Conservation (phyloP, 331 rosid genomes). For the Prunus yedoensis region DNA sequence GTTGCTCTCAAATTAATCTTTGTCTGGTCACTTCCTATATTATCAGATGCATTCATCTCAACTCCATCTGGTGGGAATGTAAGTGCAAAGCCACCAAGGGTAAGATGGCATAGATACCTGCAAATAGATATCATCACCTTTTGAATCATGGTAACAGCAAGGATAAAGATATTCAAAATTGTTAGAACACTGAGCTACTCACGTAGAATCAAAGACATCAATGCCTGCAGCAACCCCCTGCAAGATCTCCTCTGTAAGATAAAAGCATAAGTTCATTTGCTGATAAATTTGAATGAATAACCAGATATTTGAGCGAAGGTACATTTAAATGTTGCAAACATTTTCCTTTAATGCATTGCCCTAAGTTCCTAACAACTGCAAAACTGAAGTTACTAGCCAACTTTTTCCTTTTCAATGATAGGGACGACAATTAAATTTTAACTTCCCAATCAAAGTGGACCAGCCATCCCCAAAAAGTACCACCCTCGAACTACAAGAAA, state of each 20-base stretch:
- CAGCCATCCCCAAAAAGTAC: neutral
- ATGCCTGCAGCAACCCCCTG: conserved; percentile 87
- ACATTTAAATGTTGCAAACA: conserved; percentile 17
- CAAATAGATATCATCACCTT: conserved; percentile 18
- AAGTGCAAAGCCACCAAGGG: conserved; percentile 83
- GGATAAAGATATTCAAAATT: conserved; percentile 6
- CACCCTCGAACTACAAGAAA: neutral
- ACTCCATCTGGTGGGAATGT: conserved; percentile 56
- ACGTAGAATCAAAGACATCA: conserved; percentile 88
- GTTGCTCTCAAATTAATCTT: conserved; percentile 90
- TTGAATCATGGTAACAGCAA: conserved; percentile 11
- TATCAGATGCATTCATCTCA: conserved; percentile 34
- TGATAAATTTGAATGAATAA: conserved; percentile 7
- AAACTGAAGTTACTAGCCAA: neutral
- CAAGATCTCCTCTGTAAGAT: conserved; percentile 87
- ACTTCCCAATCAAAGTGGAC: neutral
- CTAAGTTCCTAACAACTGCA: conserved; percentile 11
- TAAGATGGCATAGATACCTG: conserved; percentile 76
- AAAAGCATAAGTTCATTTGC: conserved; percentile 23
- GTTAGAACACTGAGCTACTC: conserved; percentile 37
- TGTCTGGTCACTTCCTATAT: conserved; percentile 51
- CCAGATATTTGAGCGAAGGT: conserved; percentile 17
- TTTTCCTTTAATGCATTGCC: neutral
- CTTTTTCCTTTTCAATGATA: neutral
- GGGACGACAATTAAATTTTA: neutral